Evolutionary conservation across 1,284 basidiomycete species (phyloP).

Genomic region (Rhodotorula sp.): DNA sequence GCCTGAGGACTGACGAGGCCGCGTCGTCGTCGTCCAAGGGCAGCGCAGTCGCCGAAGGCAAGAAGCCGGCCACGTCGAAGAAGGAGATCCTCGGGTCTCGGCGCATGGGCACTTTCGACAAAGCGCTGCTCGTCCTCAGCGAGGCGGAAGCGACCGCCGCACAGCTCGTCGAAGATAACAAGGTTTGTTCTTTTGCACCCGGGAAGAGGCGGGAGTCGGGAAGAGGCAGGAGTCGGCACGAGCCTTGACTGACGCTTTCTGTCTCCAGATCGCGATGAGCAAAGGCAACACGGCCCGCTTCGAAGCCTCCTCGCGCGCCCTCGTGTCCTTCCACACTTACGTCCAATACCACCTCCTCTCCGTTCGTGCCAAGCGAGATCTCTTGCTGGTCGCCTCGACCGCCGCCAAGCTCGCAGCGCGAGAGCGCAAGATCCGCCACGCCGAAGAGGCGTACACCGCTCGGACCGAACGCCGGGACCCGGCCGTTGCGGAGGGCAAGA

Average conservation of each 20-base stretch:
- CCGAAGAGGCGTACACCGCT: slow-evolving; percentile 21
- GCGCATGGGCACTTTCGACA: slow-evolving; percentile 75
- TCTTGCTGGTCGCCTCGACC: slow-evolving; percentile 71
- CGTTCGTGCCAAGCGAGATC: slow-evolving; percentile 79
- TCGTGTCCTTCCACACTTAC: slow-evolving; percentile 79
- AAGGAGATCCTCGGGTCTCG: slow-evolving; percentile 47
- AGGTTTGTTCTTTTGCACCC: slow-evolving; percentile 55
- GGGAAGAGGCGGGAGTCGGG: slow-evolving; percentile 1
- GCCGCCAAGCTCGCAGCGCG: slow-evolving; percentile 49
- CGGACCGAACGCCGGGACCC: slow-evolving; percentile 42
- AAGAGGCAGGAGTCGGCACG: slow-evolving; percentile 4
- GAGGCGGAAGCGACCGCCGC: slow-evolving; percentile 81
- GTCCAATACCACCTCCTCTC: slow-evolving; percentile 81
- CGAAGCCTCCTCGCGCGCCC: slow-evolving; percentile 45
- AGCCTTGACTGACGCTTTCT: not conserved
- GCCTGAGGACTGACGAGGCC: slow-evolving; percentile 45
- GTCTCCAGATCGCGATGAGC: slow-evolving; percentile 50
- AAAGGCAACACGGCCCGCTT: slow-evolving; percentile 45
- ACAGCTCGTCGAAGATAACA: slow-evolving; percentile 73
- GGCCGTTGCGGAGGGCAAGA: slow-evolving; percentile 32
- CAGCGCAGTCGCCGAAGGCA: slow-evolving; percentile 45
- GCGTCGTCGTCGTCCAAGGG: slow-evolving; percentile 13
- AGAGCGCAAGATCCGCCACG: slow-evolving; percentile 45
- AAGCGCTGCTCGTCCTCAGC: slow-evolving; percentile 72
- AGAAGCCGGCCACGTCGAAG: slow-evolving; percentile 49